Conservation (phyloP, 1,139 yeast species). For the Suhomyces kunorum region DNA sequence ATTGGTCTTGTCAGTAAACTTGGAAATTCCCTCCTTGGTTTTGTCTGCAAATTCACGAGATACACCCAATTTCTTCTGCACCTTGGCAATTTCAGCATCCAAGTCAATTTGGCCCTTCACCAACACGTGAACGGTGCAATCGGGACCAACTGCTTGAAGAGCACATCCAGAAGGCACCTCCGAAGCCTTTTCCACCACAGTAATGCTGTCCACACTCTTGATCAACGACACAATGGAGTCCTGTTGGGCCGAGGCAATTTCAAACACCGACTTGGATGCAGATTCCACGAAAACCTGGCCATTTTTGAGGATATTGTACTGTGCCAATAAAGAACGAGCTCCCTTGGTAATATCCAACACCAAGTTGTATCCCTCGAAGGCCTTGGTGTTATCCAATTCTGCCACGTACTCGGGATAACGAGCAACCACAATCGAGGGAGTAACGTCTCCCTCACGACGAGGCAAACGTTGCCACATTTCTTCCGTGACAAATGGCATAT, state of each 20-base stretch:
- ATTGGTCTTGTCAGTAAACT: slow-evolving; percentile 84
- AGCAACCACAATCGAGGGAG: slow-evolving; percentile 77
- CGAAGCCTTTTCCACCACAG: slow-evolving; percentile 54
- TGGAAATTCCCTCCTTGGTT: slow-evolving; percentile 52
- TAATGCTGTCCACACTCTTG: slow-evolving; percentile 79
- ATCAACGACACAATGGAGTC: slow-evolving; percentile 86
- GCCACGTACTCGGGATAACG: slow-evolving; percentile 67
- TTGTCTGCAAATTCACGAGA: slow-evolving; percentile 53
- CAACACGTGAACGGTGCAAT: slow-evolving; percentile 81
- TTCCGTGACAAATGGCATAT: slow-evolving; percentile 96
- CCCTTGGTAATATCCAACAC: slow-evolving; percentile 85
- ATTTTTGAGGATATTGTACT: slow-evolving; percentile 82
- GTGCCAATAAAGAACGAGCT: slow-evolving; percentile 89
- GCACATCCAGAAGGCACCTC: slow-evolving; percentile 89
- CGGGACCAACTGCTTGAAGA: slow-evolving; percentile 75
- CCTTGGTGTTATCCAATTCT: slow-evolving; percentile 61
- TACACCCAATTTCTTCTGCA: slow-evolving; percentile 67
- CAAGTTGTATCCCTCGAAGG: slow-evolving; percentile 76
- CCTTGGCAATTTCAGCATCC: slow-evolving; percentile 86
- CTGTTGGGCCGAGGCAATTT: slow-evolving; percentile 67
- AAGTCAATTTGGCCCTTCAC: slow-evolving; percentile 95
- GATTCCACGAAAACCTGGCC: slow-evolving; percentile 85
- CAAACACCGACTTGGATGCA: slow-evolving; percentile 45
- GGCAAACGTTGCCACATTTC: slow-evolving; percentile 99
- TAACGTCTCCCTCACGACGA: slow-evolving; percentile 70